These are phyloP conservation scores for Ceratocystiopsis brevicomis DNA, from an alignment of 2,329 filamentous ascomycete species.

Conservation along the genomic window DNA sequence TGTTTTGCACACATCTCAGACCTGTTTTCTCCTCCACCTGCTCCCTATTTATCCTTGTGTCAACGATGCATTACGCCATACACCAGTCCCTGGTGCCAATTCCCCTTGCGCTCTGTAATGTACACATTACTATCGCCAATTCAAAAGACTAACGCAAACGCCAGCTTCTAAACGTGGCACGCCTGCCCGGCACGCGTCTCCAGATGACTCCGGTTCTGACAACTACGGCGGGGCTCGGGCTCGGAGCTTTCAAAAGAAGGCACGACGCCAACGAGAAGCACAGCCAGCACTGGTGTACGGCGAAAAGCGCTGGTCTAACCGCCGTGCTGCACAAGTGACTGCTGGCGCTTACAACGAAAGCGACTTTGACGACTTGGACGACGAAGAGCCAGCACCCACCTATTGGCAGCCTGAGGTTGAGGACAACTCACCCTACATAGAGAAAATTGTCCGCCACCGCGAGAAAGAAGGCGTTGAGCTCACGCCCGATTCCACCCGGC, in stretches of 20 bases:
- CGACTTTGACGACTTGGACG: conserved; percentile 44
- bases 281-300: conserved; percentile 46
- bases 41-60: background rate
- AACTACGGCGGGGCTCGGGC: conserved; percentile 62
- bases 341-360: conserved; percentile 47
- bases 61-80: background rate
- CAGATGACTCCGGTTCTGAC: conserved; percentile 48
- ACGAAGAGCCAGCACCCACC: conserved; percentile 46
- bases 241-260: conserved; percentile 54
- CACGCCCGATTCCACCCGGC: conserved; percentile 35
- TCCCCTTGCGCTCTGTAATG: no score
- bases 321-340: conserved; percentile 58
- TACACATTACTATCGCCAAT: no score
- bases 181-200: conserved; percentile 32
- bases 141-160: background rate
- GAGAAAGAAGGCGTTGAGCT: conserved; percentile 48
- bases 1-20: background rate
- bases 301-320: conserved; percentile 82
- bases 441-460: conserved; percentile 76
- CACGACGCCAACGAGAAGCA: conserved; percentile 52
- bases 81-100: background rate
- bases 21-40: background rate
- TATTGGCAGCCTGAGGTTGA: conserved; percentile 53
- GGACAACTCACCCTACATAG: conserved; percentile 69
- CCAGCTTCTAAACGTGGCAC: conserved; percentile 43